phyloP scores from a whole-genome alignment of 371 early-diverging fungal genomes.

The Mucor circinelloides region DNA sequence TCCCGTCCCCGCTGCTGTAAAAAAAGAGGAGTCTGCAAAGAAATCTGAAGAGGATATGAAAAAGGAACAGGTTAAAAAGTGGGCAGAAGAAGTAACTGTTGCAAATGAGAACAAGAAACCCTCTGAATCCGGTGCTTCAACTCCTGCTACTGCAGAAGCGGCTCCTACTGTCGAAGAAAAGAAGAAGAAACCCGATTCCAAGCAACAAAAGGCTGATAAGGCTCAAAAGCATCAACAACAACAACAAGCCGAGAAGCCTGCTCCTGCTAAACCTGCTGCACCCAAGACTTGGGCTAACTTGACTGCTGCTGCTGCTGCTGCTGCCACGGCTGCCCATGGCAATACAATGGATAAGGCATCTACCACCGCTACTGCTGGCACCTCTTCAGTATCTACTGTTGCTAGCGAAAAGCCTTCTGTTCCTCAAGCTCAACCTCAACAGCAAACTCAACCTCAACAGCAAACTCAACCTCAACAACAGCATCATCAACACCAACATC shows the following conservation, averaged over 20 bases:
- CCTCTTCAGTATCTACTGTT: slow-evolving; percentile 3
- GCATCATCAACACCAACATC: background rate
- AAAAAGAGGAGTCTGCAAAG: background rate
- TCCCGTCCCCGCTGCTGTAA: background rate
- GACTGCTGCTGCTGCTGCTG: background rate
- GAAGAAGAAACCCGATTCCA: slow-evolving; percentile 10
- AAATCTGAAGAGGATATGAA: background rate
- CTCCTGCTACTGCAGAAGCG: background rate
- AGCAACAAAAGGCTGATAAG: background rate
- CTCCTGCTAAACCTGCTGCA: slow-evolving; percentile 18
- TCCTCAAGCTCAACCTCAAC: background rate
- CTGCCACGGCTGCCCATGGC: background rate
- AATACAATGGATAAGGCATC: background rate
- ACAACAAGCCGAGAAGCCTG: slow-evolving; percentile 4
- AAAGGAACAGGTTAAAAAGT: slow-evolving; percentile 3
- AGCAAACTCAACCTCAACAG: slow-evolving; percentile 11
- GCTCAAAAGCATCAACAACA: slow-evolving; percentile 8
- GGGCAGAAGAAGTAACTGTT: slow-evolving; percentile 7
- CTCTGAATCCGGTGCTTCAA: background rate
- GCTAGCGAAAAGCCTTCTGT: background rate
- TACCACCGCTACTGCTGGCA: background rate
- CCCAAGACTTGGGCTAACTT: slow-evolving; percentile 56
- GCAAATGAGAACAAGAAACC: background rate
- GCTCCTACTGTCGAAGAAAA: slow-evolving; percentile 9
- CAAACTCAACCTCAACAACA: slow-evolving; percentile 1